Percentiles rank a stretch among this genome's conserved stretches.
Evolutionary conservation across 257 asterid genomes (phyloP).

Genomic region (Anisodus acutangulus): DNA sequence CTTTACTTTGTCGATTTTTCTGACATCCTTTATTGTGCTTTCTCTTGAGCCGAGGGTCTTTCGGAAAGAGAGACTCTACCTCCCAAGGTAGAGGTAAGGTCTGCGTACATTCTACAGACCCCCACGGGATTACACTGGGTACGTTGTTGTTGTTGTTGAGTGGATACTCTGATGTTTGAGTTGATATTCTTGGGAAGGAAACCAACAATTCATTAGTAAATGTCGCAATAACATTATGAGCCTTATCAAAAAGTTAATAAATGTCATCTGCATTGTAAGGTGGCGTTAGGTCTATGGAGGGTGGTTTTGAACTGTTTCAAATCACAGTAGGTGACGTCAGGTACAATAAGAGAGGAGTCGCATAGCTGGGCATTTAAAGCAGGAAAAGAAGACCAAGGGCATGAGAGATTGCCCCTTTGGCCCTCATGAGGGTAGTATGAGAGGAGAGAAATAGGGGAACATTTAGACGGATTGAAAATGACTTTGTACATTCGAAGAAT

Average conservation of each 20-base stretch:
- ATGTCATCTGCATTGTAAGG: not conserved
- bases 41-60: too few species aligned
- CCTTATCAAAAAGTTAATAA: not conserved
- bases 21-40: too few species aligned
- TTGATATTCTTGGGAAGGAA: not conserved
- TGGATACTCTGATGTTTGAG: not conserved
- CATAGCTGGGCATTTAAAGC: conserved; percentile 7
- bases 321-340: not conserved
- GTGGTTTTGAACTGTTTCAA: not conserved
- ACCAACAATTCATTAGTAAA: not conserved
- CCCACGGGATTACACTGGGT: too few species aligned
- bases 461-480: not conserved
- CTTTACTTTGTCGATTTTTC: too few species aligned
- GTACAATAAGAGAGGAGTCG: not conserved
- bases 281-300: not conserved
- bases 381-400: not conserved
- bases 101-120: too few species aligned
- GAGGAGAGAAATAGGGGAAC: not conserved
- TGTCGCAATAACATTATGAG: not conserved
- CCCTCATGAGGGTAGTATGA: not conserved
- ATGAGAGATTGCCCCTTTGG: not conserved
- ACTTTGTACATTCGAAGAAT: conserved; percentile 6
- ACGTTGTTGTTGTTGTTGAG: not conserved
- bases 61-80: too few species aligned
- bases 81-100: too few species aligned